Evolutionary conservation across 768 basidiomycete genomes (phyloP).

Genomic region (Cubamyces lactineus): DNA sequence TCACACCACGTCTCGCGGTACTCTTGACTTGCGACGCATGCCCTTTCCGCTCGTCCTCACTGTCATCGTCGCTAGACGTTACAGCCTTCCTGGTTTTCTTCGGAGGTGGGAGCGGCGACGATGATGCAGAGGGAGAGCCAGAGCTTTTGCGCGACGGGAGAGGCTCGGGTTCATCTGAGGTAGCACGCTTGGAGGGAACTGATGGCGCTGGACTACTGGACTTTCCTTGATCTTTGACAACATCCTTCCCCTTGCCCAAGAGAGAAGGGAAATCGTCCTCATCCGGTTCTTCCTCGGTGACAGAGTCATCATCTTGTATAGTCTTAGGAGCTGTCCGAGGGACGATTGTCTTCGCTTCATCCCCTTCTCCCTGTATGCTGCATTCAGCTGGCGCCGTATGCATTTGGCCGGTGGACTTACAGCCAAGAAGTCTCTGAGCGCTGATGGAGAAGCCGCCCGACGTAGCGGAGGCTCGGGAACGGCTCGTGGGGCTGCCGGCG

Average conservation of each 20-base stretch:
- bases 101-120: slow-evolving; percentile 44
- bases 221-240: background rate
- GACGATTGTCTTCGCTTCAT: background rate
- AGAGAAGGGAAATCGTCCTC: slow-evolving; percentile 21
- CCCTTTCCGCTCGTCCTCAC: slow-evolving; percentile 55
- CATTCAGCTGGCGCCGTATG: background rate
- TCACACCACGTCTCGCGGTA: slow-evolving; percentile 52
- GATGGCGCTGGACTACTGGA: slow-evolving; percentile 11
- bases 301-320: slow-evolving; percentile 43
- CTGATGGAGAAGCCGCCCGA: slow-evolving; percentile 9
- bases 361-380: background rate
- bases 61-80: slow-evolving; percentile 56
- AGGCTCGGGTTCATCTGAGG: slow-evolving; percentile 16
- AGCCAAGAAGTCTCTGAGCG: background rate
- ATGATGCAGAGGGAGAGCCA: slow-evolving; percentile 34
- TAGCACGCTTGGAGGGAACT: slow-evolving; percentile 18
- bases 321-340: background rate
- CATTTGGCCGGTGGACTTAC: background rate
- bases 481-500: slow-evolving; percentile 14
- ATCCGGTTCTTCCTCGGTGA: slow-evolving; percentile 40
- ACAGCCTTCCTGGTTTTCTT: slow-evolving; percentile 46
- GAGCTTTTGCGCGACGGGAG: slow-evolving; percentile 1
- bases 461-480: slow-evolving; percentile 13
- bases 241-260: slow-evolving; percentile 10
- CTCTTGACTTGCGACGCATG: slow-evolving; percentile 45